These are phyloP conservation scores for Alliaria petiolata DNA, from an alignment of 345 rosid species.

Conservation along the genomic window DNA sequence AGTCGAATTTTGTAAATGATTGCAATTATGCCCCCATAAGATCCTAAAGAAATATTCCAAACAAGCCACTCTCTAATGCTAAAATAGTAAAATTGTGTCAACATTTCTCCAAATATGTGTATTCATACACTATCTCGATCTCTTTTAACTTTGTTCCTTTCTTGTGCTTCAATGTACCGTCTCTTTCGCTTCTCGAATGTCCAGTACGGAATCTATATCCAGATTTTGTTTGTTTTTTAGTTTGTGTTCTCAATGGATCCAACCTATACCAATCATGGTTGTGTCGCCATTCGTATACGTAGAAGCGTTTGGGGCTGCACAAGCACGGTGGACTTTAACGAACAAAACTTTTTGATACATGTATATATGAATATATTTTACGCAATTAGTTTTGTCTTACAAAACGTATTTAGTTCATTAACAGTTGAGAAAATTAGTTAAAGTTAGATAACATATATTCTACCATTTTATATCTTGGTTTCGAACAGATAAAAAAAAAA, in stretches of 20 bases:
- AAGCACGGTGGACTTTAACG: too few species aligned
- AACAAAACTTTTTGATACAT: too few species aligned
- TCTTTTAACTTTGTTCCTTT: slow-evolving; percentile 1
- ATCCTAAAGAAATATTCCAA: slow-evolving; percentile 16
- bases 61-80: slow-evolving; percentile 3
- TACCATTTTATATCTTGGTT: too few species aligned
- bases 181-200: slow-evolving; percentile 17
- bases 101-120: slow-evolving; percentile 14
- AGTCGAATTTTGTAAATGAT: slow-evolving; percentile 27
- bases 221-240: neutral
- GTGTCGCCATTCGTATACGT: too few species aligned
- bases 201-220: neutral
- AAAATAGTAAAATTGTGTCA: slow-evolving; percentile 17
- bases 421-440: too few species aligned
- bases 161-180: slow-evolving; percentile 20
- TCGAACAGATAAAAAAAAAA: too few species aligned
- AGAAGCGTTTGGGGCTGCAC: too few species aligned
- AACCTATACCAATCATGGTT: neutral
- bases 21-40: slow-evolving; percentile 6
- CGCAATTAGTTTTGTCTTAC: too few species aligned
- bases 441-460: too few species aligned
- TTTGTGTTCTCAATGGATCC: neutral
- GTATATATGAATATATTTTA: too few species aligned
- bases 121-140: neutral
- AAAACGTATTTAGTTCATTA: too few species aligned